Percentiles rank a stretch among this genome's conserved stretches.
Conservation (phyloP, 108 stramenopile genomes). For the Cylindrotheca fusiformis region DNA sequence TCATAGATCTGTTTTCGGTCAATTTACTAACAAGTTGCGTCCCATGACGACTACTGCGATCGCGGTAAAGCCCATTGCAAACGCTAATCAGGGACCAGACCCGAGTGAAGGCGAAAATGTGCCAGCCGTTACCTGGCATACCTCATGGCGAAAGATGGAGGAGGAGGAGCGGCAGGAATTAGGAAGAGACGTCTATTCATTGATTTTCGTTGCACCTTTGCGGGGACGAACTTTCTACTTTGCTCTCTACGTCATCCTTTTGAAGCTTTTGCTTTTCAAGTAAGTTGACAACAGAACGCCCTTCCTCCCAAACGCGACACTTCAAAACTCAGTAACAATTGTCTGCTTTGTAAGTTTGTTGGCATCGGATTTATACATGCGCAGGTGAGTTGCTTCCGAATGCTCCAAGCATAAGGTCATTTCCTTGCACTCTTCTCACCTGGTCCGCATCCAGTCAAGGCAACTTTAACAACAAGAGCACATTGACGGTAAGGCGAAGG, state of each 20-base stretch:
- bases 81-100: too few relatives aligned
- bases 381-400: too few relatives aligned
- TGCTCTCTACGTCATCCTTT: constrained; percentile 28
- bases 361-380: constrained; percentile 30
- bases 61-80: too few relatives aligned
- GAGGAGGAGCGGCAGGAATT: constrained; percentile 40
- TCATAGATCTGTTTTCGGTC: too few relatives aligned
- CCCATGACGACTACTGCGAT: too few relatives aligned
- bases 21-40: too few relatives aligned
- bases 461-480: constrained; percentile 10
- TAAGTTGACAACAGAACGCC: not conserved
- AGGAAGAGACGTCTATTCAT: constrained; percentile 51
- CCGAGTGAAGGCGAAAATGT: too few relatives aligned
- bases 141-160: not conserved
- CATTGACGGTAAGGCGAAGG: too few relatives aligned
- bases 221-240: constrained; percentile 34
- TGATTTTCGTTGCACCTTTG: constrained; percentile 41
- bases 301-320: not conserved
- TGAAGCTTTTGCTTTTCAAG: constrained; percentile 39
- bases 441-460: constrained; percentile 3
- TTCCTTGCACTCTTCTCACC: too few relatives aligned
- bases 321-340: not conserved
- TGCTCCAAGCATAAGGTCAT: too few relatives aligned
- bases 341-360: too few relatives aligned
- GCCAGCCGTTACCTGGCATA: not conserved